A percentile compares a stretch with the other conserved stretches of the same genome.
phyloP scores from a whole-genome alignment of 2,329 filamentous ascomycete species.

The Thelonectria blattea region DNA sequence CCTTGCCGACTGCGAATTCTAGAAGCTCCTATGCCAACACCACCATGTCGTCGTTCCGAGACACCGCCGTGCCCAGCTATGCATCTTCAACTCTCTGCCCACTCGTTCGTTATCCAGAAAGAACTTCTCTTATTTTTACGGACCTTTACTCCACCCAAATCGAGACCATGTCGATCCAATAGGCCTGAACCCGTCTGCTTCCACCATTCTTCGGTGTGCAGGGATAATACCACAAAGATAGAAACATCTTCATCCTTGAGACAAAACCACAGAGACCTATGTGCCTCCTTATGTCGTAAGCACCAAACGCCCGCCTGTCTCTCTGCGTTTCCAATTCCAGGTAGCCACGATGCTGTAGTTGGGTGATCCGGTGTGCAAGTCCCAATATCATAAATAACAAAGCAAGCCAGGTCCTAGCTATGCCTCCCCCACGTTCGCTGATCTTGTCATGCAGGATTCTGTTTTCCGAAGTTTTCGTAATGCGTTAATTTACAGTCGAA shows the following conservation, averaged over 20 bases:
- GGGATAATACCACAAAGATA: slow-evolving; percentile 24
- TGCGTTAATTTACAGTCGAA: slow-evolving; percentile 38
- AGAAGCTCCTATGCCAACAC: neutral
- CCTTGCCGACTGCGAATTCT: neutral
- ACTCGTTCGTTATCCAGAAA: neutral
- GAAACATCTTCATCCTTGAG: slow-evolving; percentile 3
- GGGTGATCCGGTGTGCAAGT: slow-evolving; percentile 17
- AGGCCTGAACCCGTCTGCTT: slow-evolving; percentile 21
- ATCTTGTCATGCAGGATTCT: slow-evolving; percentile 27
- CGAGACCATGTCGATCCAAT: slow-evolving; percentile 18
- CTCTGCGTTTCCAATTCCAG: slow-evolving; percentile 9
- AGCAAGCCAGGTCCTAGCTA: slow-evolving; percentile 31
- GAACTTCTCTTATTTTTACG: slow-evolving; percentile 29
- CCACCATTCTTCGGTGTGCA: slow-evolving; percentile 22
- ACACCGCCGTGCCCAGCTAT: neutral
- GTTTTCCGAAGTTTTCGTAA: slow-evolving; percentile 32
- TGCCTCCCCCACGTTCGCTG: slow-evolving; percentile 28
- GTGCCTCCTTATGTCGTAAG: neutral
- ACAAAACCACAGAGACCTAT: neutral
- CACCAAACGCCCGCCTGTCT: slow-evolving; percentile 31
- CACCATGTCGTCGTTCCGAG: neutral
- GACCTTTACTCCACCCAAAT: slow-evolving; percentile 33
- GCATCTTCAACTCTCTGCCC: neutral
- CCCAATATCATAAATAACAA: slow-evolving; percentile 21
- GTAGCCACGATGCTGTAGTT: slow-evolving; percentile 5